These are phyloP conservation scores for Scheffersomyces stambukii DNA, from an alignment of 1,139 yeast genomes.

Conservation along the genomic window DNA sequence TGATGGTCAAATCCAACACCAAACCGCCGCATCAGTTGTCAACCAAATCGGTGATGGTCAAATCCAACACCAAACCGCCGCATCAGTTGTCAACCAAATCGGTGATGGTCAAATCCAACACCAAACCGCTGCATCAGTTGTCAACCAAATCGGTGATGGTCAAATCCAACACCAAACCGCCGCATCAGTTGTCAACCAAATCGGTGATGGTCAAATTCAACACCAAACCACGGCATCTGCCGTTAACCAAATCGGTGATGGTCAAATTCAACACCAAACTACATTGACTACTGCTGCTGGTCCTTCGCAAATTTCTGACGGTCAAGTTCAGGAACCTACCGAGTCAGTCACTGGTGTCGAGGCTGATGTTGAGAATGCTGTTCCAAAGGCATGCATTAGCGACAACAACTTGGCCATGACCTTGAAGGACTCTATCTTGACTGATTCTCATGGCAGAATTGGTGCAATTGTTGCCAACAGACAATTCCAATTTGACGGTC, in stretches of 20 bases:
- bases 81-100: slow-evolving; percentile 32
- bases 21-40: slow-evolving; percentile 25
- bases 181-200: slow-evolving; percentile 35
- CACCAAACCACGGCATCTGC: slow-evolving; percentile 24
- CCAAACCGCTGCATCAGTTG: slow-evolving; percentile 17
- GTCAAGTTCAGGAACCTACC: slow-evolving; percentile 45
- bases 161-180: slow-evolving; percentile 32
- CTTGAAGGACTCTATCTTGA: slow-evolving; percentile 50
- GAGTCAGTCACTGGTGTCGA: not conserved
- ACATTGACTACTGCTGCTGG: slow-evolving; percentile 25
- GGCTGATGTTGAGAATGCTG: not conserved
- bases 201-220: slow-evolving; percentile 45
- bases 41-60: slow-evolving; percentile 35
- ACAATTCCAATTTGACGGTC: slow-evolving; percentile 88
- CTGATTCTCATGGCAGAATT: slow-evolving; percentile 63
- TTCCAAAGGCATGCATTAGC: slow-evolving; percentile 8
- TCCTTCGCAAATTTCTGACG: slow-evolving; percentile 54
- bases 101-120: slow-evolving; percentile 36
- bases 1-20: slow-evolving; percentile 40
- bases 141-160: slow-evolving; percentile 34
- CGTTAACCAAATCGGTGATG: slow-evolving; percentile 35
- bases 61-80: slow-evolving; percentile 23
- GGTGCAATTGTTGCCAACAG: slow-evolving; percentile 83
- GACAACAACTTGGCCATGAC: slow-evolving; percentile 33
- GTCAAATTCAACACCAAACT: slow-evolving; percentile 39